Percentiles rank a stretch among this genome's conserved stretches.
Conservation (phyloP, 1,284 basidiomycete species). For the Peniophora sp. region DNA sequence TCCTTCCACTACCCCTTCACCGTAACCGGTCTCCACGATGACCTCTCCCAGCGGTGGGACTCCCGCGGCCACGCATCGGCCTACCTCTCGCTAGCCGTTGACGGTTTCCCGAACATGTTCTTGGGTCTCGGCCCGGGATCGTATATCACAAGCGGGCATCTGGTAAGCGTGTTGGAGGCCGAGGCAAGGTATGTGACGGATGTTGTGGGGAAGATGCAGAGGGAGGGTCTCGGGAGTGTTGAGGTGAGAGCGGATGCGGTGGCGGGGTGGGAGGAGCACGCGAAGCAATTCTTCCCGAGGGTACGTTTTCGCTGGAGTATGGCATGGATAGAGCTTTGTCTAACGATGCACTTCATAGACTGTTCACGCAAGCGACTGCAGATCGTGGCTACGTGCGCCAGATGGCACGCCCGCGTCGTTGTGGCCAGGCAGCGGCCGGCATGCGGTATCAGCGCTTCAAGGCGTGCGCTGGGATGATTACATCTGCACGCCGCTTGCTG, state of each 20-base stretch:
- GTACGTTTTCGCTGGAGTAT: constrained; percentile 15
- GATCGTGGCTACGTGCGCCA: constrained; percentile 60
- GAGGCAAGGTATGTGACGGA: constrained; percentile 42
- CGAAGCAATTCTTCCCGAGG: constrained; percentile 40
- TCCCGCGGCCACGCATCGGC: constrained; percentile 41
- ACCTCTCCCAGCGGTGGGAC: constrained; percentile 35
- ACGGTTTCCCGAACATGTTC: constrained; percentile 54
- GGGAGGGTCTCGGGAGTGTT: constrained; percentile 45
- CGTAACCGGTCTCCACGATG: constrained; percentile 36
- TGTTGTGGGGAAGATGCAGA: constrained; percentile 42
- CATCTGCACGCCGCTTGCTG: constrained; percentile 41
- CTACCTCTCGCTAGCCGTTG: constrained; percentile 41
- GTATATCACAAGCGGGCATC: constrained; percentile 37
- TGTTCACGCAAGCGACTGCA: constrained; percentile 50
- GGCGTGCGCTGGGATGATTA: constrained; percentile 64
- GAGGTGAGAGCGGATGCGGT: constrained; percentile 44
- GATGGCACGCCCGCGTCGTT: constrained; percentile 50
- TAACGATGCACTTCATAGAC: constrained; percentile 22
- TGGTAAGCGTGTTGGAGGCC: constrained; percentile 43
- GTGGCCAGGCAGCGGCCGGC: constrained; percentile 56
- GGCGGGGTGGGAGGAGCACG: constrained; percentile 43
- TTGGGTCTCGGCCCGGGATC: constrained; percentile 43
- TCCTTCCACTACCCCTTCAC: constrained; percentile 36
- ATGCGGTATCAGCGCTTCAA: constrained; percentile 38
- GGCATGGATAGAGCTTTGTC: not conserved